These are phyloP conservation scores for Thraustochytrium aureum DNA, from an alignment of 352 stramenopile species.

Conservation along the genomic window DNA sequence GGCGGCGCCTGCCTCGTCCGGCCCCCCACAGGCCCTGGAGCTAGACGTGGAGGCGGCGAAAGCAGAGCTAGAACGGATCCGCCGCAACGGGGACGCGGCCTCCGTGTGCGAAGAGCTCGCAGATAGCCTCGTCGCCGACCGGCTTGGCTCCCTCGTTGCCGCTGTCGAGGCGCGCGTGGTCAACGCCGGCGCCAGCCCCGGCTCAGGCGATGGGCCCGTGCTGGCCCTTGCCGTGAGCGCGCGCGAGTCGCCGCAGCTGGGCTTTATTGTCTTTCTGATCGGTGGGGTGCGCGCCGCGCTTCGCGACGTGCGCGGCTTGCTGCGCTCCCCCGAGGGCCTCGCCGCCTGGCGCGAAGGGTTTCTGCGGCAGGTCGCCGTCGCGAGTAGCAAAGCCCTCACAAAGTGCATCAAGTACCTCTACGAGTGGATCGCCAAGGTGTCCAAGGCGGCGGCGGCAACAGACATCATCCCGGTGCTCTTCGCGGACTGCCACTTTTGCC, in stretches of 20 bases:
- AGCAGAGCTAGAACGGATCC: not conserved
- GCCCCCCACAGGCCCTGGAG: not conserved
- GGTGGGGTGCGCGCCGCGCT: not conserved
- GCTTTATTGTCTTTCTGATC: not conserved
- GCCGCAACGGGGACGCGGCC: not conserved
- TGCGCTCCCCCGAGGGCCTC: conserved; percentile 5
- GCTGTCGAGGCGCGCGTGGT: not conserved
- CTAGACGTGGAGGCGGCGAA: not conserved
- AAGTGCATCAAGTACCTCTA: not conserved
- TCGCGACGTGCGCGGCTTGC: not conserved
- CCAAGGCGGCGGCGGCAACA: conserved; percentile 6
- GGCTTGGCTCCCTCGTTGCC: not conserved
- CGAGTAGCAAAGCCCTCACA: not conserved
- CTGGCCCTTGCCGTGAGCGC: not conserved
- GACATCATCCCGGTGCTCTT: conserved; percentile 38
- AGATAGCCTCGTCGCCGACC: not conserved
- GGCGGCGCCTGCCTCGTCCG: not conserved
- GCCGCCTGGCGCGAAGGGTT: conserved; percentile 38
- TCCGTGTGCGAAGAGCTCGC: not conserved
- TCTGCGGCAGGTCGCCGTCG: not conserved
- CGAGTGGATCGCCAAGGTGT: not conserved
- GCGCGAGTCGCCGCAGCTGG: not conserved
- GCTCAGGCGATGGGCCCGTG: too few species aligned
- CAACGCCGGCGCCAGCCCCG: too few species aligned
- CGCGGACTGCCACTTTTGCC: conserved; percentile 27